Conservation (phyloP, 1,139 yeast species). For the Sugiyamaella neomexicana region DNA sequence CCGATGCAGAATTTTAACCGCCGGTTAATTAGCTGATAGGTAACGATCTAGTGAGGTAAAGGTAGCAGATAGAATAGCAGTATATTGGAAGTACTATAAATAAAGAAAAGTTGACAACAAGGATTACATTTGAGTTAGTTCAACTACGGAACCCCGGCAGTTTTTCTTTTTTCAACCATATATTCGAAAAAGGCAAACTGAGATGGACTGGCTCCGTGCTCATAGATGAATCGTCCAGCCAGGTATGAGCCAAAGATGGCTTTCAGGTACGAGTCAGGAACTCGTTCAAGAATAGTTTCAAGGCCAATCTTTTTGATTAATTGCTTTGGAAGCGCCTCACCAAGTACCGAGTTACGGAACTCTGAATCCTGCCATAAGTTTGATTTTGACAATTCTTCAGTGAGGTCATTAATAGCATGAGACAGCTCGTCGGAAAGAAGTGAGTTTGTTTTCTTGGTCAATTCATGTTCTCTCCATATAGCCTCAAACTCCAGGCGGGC, state of each 20-base stretch:
- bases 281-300: conserved; percentile 66
- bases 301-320: conserved; percentile 75
- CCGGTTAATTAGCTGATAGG: neutral
- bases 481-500: conserved; percentile 86
- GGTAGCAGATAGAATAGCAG: neutral
- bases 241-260: conserved; percentile 90
- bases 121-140: no score
- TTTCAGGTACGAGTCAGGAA: conserved; percentile 83
- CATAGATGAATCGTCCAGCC: conserved; percentile 86
- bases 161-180: conserved; percentile 44
- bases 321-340: conserved; percentile 74
- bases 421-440: conserved; percentile 84
- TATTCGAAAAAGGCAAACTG: conserved; percentile 83
- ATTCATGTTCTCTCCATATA: conserved; percentile 73
- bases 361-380: conserved; percentile 81
- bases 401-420: conserved; percentile 80
- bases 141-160: neutral
- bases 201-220: conserved; percentile 77
- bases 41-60: neutral
- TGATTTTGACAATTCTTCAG: conserved; percentile 82
- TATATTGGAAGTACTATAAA: neutral
- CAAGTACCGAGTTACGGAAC: conserved; percentile 74
- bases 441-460: conserved; percentile 70
- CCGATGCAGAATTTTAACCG: no score
- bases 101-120: neutral